phyloP scores from a whole-genome alignment of 2,329 filamentous ascomycete genomes.

The Paracorniculantispora psalliotae region DNA sequence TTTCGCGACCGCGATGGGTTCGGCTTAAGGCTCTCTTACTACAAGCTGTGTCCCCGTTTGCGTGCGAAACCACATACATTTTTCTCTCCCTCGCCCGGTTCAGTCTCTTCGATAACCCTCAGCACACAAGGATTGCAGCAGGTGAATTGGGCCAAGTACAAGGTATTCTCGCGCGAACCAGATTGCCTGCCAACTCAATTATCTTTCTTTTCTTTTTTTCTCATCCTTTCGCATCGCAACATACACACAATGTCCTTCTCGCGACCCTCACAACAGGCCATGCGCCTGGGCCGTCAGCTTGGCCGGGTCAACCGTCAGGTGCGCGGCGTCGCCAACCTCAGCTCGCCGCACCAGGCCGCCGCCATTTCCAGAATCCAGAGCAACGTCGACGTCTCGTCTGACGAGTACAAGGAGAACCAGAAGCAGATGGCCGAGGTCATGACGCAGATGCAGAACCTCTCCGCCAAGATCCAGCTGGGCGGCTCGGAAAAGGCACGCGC shows the following conservation, averaged over 20 bases:
- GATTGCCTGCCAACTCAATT: neutral
- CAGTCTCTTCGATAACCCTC: neutral
- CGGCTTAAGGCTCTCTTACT: constrained; percentile 14
- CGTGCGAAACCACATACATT: neutral
- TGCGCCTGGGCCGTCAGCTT: constrained; percentile 35
- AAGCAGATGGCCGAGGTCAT: constrained; percentile 71
- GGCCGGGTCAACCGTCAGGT: constrained; percentile 22
- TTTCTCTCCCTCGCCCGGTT: constrained; percentile 2
- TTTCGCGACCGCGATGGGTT: constrained; percentile 10
- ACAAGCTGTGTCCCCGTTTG: constrained; percentile 4
- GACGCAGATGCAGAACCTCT: constrained; percentile 62
- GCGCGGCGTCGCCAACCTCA: constrained; percentile 65
- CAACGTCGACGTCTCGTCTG: constrained; percentile 68
- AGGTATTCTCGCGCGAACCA: neutral
- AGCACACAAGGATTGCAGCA: neutral
- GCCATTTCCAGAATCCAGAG: constrained; percentile 78
- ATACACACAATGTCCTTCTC: constrained; percentile 41
- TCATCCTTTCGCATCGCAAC: neutral
- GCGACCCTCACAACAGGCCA: constrained; percentile 40
- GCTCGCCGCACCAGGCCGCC: constrained; percentile 72
- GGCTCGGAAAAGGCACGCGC: constrained; percentile 77
- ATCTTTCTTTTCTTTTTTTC: neutral
- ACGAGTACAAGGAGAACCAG: constrained; percentile 78
- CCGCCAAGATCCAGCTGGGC: constrained; percentile 66
- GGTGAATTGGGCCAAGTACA: neutral